Conservation (phyloP, 805 yeast genomes). For the Vanderwaltozyma verrucispora region DNA sequence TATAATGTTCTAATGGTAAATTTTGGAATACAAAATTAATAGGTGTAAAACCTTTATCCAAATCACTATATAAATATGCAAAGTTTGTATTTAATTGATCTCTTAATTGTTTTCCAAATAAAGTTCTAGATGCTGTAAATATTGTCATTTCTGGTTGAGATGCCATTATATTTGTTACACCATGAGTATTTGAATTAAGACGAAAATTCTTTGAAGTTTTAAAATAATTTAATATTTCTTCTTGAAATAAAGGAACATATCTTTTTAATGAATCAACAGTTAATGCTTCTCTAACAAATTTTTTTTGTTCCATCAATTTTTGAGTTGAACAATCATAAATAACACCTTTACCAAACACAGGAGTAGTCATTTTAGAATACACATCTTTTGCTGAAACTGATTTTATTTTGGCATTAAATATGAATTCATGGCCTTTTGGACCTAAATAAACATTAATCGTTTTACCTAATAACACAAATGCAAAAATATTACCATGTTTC, state of each 20-base stretch:
- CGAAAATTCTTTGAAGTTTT: conserved; percentile 33
- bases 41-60: conserved; percentile 96
- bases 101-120: conserved; percentile 89
- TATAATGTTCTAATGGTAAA: conserved; percentile 79
- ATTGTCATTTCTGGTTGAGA: conserved; percentile 93
- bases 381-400: conserved; percentile 97
- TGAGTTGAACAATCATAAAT: conserved; percentile 93
- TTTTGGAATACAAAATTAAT: conserved; percentile 91
- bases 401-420: conserved; percentile 76
- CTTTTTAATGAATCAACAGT: conserved; percentile 72
- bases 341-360: conserved; percentile 96
- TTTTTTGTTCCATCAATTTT: conserved; percentile 96
- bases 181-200: conserved; percentile 26
- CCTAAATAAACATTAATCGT: conserved; percentile 94
- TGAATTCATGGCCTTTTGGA: conserved; percentile 96
- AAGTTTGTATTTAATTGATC: conserved; percentile 68
- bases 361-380: conserved; percentile 94
- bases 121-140: conserved; percentile 87
- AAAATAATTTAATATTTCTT: conserved; percentile 66
- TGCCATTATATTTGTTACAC: conserved; percentile 58
- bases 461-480: conserved; percentile 81
- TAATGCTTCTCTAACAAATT: conserved; percentile 84
- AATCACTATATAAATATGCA: conserved; percentile 77
- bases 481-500: conserved; percentile 87
- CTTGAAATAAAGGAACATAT: conserved; percentile 82